Evolutionary conservation across 176 grass and related monocot genomes (phyloP), one percentile per base, ranked within the genome.

Genomic region (Cenchrus americanus): DNA sequence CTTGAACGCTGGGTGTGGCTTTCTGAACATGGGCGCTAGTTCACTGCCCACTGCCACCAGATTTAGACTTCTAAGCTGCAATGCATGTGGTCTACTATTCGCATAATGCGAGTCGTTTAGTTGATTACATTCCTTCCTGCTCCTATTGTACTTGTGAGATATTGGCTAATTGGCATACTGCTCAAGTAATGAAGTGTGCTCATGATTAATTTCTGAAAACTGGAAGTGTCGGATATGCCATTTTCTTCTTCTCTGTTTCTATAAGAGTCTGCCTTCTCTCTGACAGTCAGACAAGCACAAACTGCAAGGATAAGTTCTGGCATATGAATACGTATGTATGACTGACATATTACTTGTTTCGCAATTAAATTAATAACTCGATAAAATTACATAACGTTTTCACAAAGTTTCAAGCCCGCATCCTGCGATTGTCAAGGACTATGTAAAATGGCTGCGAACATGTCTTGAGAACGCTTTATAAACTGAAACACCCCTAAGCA

Each of bases 1-100:
- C 30, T 19, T 72, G 78, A 60, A 62, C 43, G 40, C 12, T 26
- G 7, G 41, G 40, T 84, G 50, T 84, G 82, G 53, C 73, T 30
- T 26, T 60, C 54, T 47, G 73, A 82, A 77, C 58, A 18, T 14
- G 79, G 66, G 37, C 0, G 66, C 10, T 9, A 23, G 17, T n/a
- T 62, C 15, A 60, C 40, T 69, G 22, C 50, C 60, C 49, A 40
- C 23, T 0, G 10, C 11, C 1, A 49, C 47, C 10, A 15, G 13
- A 2, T 70, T 40, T 26, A 77, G 40, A 75, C 50, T 52, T 58
- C 37, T 52, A 55, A 78, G 19, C 54, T 58, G 65, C 24, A n/a
- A 47, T 67, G 41, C 23, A 75, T 84, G 17, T 21, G 58, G 14
- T 65, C 3, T 34, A 34, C 69, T 52, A 3, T 76, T 40, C 62